Base-by-base conservation (phyloP, 1,139 yeast genomes). In the Blastobotrys malaysiensis region DNA sequence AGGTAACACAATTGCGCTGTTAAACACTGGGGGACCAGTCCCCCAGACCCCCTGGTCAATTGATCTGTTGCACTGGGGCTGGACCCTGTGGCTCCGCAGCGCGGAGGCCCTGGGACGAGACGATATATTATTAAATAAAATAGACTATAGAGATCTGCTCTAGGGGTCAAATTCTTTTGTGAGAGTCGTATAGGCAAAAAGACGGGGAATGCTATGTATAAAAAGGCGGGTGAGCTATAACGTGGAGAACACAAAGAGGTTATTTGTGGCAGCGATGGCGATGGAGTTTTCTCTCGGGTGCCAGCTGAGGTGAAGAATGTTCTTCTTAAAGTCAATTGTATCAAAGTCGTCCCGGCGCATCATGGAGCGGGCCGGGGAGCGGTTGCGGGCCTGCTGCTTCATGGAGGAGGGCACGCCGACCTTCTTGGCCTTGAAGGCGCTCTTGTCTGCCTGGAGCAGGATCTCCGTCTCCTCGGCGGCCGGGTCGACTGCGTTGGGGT, bases 261-360 rank as follows among this genome's bases (percentile, higher is more conserved):
- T 95, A 75, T 95, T 95, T 24, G 99, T 95, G 31, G 99, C 99
- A 51, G 98, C 99, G 67, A 95, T 88, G 47, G 99, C 99, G 62
- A 95, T 96, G 51, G 95, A 86, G 74, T 93, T 89, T 74, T 95
- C 99, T 66, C 78, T 80, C 61, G 99, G 99, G 76, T 95, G 99
- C 99, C 99, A 95, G 68, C 98, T 90, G 72, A 90, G 79, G 74
- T 93, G 98, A 72, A 93, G 79, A 61, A 95, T 91, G 73, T 90
- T 87, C 79, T 91, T 91, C 72, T 91, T 90, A 75, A 90, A 93
- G 72, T 95, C 98, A 65, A 91, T 87, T 61, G 84, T 85, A 69
- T 88, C 95, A 69, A 86, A 83, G 66, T 87, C 95, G 60, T 64
- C 62, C 46, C 72, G 63, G 66, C 62, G 66, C 74, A 69, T 64